Base-by-base conservation (phyloP, 2,329 filamentous ascomycete genomes). In the Neonectria punicea region DNA sequence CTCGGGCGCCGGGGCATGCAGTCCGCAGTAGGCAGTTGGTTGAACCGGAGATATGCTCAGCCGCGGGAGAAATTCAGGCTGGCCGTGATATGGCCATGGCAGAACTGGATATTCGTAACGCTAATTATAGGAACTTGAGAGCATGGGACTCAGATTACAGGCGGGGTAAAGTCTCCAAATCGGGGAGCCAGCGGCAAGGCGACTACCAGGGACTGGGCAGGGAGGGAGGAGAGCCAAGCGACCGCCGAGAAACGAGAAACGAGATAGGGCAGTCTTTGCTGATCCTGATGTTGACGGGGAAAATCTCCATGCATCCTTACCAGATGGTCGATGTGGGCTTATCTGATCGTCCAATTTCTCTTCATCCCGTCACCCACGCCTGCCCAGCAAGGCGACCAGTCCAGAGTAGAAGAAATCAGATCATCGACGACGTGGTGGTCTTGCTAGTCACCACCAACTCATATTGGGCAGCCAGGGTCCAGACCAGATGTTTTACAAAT, bases 331-430 rank as follows among this genome's bases (percentile, higher is more conserved):
- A 28, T 36, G 36, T 51, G 36, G 34, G 25, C 43, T 34, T 44
- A 47, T 58, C 22, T 32, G 60, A 39, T 28, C 41, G 46, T 28
- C 49, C 18, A 63, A 63, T 58, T 58, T 63, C 61, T 53, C 49
- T 43, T 32, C 46, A 28, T n/a, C 53, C 53, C 53, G 34, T 50
- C 46, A 18, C 41, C 44, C 30, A 32, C 53, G 28, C 34, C 50
- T 28, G 34, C 44, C 32, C 41, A 22, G 49, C 22, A 60, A 22
- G 39, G n/a, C 58, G 28, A 54, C 50, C 25, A 49, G 22, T 22
- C 22, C 3, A 22, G 3, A 22, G 14, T 39, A 16, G 46, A n/a
- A 50, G 2, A 22, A 30, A 58, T 58, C 61, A 49, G 61, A 54
- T 63, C 61, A 58, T 16, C 28, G 25, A 25, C 32, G 20, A 53